These are phyloP conservation scores for Metarhizium robertsii DNA, from an alignment of 2,329 filamentous ascomycete genomes.

Conservation along the genomic window DNA sequence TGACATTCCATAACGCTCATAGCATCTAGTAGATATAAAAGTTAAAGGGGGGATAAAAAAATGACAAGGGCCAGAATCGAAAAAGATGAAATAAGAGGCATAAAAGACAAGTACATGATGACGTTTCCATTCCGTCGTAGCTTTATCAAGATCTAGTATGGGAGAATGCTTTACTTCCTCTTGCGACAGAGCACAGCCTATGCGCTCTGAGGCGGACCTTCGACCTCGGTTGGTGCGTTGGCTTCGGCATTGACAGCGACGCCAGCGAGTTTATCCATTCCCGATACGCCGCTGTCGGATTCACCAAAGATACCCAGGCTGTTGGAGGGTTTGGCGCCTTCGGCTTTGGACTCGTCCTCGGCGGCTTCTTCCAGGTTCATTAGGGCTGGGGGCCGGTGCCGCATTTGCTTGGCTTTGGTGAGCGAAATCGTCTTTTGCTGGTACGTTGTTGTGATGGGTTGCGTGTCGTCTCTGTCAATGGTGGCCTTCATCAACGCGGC, in stretches of 20 bases:
- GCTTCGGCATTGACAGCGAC: slow-evolving; percentile 9
- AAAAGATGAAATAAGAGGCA: not conserved
- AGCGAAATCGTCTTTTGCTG: slow-evolving; percentile 95
- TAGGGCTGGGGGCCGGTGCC: slow-evolving; percentile 79
- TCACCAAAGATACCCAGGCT: slow-evolving; percentile 35
- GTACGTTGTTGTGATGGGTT: slow-evolving; percentile 81
- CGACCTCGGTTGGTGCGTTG: not conserved
- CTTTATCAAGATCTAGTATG: not conserved
- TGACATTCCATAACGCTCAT: not conserved
- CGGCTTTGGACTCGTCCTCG: slow-evolving; percentile 18
- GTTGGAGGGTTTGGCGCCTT: slow-evolving; percentile 18
- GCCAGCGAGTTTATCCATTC: slow-evolving; percentile 28
- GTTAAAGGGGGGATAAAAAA: not conserved
- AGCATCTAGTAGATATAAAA: not conserved
- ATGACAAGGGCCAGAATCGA: not conserved
- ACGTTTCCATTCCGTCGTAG: not conserved
- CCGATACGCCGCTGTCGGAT: slow-evolving; percentile 32
- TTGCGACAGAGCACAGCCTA: slow-evolving; percentile 15
- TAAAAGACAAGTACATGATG: not conserved
- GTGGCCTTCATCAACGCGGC: slow-evolving; percentile 97
- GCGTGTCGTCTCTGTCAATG: slow-evolving; percentile 79
- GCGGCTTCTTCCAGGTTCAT: slow-evolving; percentile 54
- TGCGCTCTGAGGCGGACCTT: slow-evolving; percentile 16
- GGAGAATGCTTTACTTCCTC: not conserved
- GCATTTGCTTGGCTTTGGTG: slow-evolving; percentile 77